These are phyloP conservation scores for Termitomyces sp. DNA, from an alignment of 768 basidiomycete genomes.

Conservation along the genomic window DNA sequence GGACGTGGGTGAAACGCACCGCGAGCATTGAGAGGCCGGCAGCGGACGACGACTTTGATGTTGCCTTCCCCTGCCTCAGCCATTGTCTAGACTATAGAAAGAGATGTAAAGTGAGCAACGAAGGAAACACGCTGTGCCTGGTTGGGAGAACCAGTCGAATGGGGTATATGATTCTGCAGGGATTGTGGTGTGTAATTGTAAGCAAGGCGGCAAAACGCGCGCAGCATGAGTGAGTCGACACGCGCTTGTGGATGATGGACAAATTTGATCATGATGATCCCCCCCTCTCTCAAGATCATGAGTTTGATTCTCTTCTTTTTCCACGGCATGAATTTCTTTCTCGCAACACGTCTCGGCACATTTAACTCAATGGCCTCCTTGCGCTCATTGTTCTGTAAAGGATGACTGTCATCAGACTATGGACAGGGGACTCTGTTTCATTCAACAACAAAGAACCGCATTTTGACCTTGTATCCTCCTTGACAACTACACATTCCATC, in stretches of 20 bases:
- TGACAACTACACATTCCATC: not conserved
- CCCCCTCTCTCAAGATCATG: no score
- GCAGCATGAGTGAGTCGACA: not conserved
- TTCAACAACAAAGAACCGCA: no score
- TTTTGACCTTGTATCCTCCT: not conserved
- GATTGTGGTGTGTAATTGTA: constrained; percentile 6
- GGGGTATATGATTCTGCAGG: constrained; percentile 8
- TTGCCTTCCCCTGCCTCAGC: constrained; percentile 79
- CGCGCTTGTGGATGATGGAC: not conserved
- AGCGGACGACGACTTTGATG: constrained; percentile 93
- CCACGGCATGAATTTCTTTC: not conserved
- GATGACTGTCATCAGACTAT: not conserved
- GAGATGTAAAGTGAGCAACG: not conserved
- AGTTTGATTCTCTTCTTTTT: not conserved
- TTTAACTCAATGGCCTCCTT: not conserved
- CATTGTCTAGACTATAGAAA: constrained; percentile 27
- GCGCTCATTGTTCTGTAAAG: not conserved
- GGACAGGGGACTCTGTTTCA: not conserved
- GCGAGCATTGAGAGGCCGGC: constrained; percentile 92
- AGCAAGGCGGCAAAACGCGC: constrained; percentile 5
- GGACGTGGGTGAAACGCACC: constrained; percentile 46
- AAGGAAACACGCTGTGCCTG: constrained; percentile 6
- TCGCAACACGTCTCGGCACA: no score
- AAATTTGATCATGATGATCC: not conserved
- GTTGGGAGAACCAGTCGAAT: not conserved